Base-by-base conservation (phyloP, 768 basidiomycete species). In the Rhizopogon vulgaris region DNA sequence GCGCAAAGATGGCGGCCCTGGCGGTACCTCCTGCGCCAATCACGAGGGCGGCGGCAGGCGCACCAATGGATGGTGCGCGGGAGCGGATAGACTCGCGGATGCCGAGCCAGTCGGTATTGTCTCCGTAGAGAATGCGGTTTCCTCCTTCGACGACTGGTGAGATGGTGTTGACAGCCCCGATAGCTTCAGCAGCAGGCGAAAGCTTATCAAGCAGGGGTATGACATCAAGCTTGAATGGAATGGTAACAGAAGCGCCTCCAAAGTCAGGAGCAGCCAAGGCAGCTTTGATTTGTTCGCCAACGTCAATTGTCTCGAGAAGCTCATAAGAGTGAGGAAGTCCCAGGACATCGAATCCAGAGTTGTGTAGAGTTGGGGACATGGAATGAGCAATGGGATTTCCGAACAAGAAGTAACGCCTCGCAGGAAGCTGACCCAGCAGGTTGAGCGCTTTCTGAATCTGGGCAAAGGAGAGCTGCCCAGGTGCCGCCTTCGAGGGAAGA, bases 131-230 rank as follows among this genome's bases (percentile, higher is more conserved):
- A n/a, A 76, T 71, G 8, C 70, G 69, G 10, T 62, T 63, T 72
- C 70, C 1, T 69, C 62, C 7, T 68, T 61, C 8, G 63, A 68
- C 3, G 61, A 59, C 3, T 2, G 87, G 84, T 15, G 93, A 77
- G 66, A 98, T 80, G 40, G 94, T 98, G 68, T 99, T 98, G 57
- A 98, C 91, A 0, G 96, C 96, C 0, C 96, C 96, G 53, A 99
- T 94, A 3, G 79, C 73, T 58, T 82, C 73, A 1, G 94, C 96
- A 18, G 92, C 84, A 0, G 83, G 80, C 0, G 94, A 88, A 38
- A 97, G 69, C 49, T 73, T 70, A 62, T 94, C 88, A 47, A 99
- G 79, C 5, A 88, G 73, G 1, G 87, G 82, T 43, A 98, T 91
- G 56, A 98, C 76, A 54, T 91, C 88, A 37, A 95, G 73, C 70